These are phyloP conservation scores for Colletotrichum siamense DNA, from an alignment of 2,329 filamentous ascomycete genomes.

Conservation along the genomic window DNA sequence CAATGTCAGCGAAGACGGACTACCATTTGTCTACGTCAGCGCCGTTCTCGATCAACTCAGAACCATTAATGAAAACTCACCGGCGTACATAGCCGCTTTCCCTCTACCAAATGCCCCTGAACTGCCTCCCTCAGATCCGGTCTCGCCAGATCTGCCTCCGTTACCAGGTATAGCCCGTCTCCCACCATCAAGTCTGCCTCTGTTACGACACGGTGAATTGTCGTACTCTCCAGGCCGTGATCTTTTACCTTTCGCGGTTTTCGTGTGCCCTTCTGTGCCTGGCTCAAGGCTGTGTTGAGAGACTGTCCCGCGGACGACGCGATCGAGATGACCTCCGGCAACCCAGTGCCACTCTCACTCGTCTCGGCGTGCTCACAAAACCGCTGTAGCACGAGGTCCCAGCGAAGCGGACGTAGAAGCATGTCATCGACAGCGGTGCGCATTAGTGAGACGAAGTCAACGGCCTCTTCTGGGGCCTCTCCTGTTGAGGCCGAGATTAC, in stretches of 20 bases:
- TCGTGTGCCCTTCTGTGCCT: neutral
- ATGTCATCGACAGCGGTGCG: neutral
- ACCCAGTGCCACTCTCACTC: neutral
- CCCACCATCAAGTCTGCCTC: neutral
- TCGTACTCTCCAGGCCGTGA: neutral
- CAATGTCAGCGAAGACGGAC: neutral
- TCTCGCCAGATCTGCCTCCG: neutral
- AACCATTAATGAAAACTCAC: neutral
- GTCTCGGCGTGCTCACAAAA: neutral
- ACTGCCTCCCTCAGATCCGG: neutral
- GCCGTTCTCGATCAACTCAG: neutral
- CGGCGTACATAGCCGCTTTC: neutral
- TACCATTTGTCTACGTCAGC: neutral
- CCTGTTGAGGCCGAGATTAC: neutral
- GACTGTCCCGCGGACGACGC: neutral
- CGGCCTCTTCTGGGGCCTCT: neutral
- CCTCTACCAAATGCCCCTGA: neutral
- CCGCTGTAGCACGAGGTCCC: neutral
- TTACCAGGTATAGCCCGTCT: neutral
- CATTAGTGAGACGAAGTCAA: neutral
- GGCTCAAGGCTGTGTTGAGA: neutral
- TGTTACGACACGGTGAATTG: neutral
- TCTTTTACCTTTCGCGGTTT: neutral
- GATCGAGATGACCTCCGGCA: neutral
- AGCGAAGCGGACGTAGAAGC: neutral